Evolutionary conservation across 1,284 basidiomycete genomes (phyloP).

Genomic region (Sporisorium iseilematis-ciliati): DNA sequence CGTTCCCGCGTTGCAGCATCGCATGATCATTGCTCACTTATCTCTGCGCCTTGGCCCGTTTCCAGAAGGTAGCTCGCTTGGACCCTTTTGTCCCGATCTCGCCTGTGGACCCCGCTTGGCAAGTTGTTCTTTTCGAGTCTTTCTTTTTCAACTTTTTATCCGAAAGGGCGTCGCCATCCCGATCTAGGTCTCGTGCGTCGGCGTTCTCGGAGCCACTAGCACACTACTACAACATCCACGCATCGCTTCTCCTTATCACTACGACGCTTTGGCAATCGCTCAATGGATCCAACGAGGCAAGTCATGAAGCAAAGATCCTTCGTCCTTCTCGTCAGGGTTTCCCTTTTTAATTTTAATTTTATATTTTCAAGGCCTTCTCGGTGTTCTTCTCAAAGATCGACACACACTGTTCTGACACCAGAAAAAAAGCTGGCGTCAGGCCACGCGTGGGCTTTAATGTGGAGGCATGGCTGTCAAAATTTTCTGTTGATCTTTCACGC

Average conservation of each 20-base stretch:
- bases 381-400: conserved; percentile 18
- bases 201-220: not conserved
- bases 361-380: not conserved
- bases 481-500: not conserved
- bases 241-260: no score
- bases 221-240: not conserved
- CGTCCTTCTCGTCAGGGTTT: not conserved
- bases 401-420: conserved; percentile 7
- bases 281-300: not conserved
- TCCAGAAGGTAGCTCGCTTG: not conserved
- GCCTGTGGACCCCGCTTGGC: not conserved
- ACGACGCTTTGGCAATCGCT: no score
- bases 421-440: conserved; percentile 20
- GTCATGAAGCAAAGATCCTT: conserved; percentile 1
- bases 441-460: conserved; percentile 33
- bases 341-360: conserved; percentile 10
- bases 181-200: not conserved
- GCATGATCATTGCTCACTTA: conserved; percentile 2
- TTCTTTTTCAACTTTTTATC: not conserved
- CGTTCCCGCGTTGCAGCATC: not conserved
- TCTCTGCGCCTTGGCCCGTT: not conserved
- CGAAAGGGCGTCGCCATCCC: conserved; percentile 5
- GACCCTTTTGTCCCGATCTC: not conserved
- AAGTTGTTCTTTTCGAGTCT: not conserved
- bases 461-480: conserved; percentile 23